phyloP scores from a whole-genome alignment of 768 basidiomycete species.

The Rhizopogon salebrosus region DNA sequence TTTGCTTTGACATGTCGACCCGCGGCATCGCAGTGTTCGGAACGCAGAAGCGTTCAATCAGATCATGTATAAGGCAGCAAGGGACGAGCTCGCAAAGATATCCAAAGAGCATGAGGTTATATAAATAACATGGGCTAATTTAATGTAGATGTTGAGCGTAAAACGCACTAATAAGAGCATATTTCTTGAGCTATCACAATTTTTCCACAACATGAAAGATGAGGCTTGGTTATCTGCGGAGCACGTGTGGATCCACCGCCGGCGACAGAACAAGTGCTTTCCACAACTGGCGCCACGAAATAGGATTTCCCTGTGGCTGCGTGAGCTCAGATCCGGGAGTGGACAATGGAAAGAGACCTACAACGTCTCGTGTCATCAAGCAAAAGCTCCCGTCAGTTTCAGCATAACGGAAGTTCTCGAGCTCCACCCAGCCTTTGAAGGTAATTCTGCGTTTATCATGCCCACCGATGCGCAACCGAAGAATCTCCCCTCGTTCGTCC shows the following conservation, averaged over 20 bases:
- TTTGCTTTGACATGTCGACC: background rate
- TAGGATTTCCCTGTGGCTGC: conserved; percentile 57
- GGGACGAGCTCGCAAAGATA: background rate
- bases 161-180: background rate
- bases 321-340: background rate
- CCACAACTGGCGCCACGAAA: conserved; percentile 77
- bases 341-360: conserved; percentile 26
- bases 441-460: conserved; percentile 56
- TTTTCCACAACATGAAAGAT: background rate
- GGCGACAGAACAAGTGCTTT: conserved; percentile 51
- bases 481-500: conserved; percentile 9
- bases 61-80: background rate
- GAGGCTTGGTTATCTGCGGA: conserved; percentile 12
- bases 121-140: background rate
- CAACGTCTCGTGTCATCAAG: conserved; percentile 65
- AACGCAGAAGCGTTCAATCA: background rate
- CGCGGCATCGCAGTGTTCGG: background rate
- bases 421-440: conserved; percentile 72
- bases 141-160: background rate
- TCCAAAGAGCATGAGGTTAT: background rate
- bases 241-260: conserved; percentile 54
- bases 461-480: conserved; percentile 60
- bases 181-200: background rate
- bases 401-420: conserved; percentile 54
- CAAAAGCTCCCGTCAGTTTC: conserved; percentile 57